Evolutionary conservation across 2,329 filamentous ascomycete species (phyloP), one percentile per base, ranked within the genome.

Genomic region (Thelonectria rubi): DNA sequence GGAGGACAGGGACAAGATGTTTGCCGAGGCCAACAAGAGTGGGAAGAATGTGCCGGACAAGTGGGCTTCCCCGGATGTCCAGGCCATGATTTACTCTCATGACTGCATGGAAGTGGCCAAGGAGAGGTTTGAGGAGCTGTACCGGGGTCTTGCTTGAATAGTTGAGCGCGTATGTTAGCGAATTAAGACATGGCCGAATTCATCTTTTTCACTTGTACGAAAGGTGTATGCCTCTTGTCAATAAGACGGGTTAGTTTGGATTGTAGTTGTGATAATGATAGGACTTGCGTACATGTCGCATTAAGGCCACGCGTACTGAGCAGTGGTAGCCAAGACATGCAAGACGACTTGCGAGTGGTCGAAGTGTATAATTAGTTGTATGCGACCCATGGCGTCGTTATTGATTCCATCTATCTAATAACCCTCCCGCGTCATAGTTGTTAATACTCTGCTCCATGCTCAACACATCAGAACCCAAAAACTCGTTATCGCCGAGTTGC

Each of bases 11-110:
- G 85, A 88, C 70, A 78, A 76, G 57, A 76, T 79, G 74, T 86
- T 88, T 74, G 81, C 81, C n/a, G 77, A 81, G 56, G 77, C 83
- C 50, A 80, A 78, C 65, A 78, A 69, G 72, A 82, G 81, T 69
- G 81, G 74, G 67, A 80, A 75, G 65, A 82, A 76, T 60, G 83
- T 83, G 61, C 86, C 86, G 6, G 88, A 90, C 75, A 90, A 89
- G 77, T 90, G 88, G 88, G 87, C 86, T 4, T 88, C 88, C 75
- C 86, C 87, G 5, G 88, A 90, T 69, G 86, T 90, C 30, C 88
- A 91, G 76, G 80, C 82, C 72, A 83, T 84, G 80, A 85, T 89
- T 62, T 90, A 90, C 73, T 83, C 83, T 10, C 80, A 87, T 71
- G 87, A 90, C 73, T 88, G 86, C 69, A 80, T 85, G 62, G 75